Conservation (phyloP, 2,329 filamentous ascomycete species). For the Diaporthe citrichinensis region DNA sequence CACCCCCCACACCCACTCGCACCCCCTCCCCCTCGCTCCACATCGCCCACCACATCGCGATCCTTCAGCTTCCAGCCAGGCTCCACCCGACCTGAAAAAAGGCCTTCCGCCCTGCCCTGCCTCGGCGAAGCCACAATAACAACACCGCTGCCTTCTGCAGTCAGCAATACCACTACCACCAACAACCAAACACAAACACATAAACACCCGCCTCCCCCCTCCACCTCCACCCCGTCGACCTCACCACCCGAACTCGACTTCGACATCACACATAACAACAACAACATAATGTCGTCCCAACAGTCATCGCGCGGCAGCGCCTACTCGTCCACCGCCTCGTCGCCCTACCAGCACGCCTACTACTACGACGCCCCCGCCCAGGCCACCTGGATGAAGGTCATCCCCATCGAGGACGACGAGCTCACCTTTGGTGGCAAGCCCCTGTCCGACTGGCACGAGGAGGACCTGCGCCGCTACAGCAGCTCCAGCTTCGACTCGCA, state of each 20-base stretch:
- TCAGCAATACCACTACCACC: slow-evolving; percentile 1
- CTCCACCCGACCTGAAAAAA: slow-evolving; percentile 35
- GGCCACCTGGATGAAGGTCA: slow-evolving; percentile 64
- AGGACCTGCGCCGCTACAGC: slow-evolving; percentile 64
- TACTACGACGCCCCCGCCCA: slow-evolving; percentile 43
- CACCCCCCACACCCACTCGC: slow-evolving; percentile 11
- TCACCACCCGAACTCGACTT: neutral
- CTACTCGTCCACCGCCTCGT: slow-evolving; percentile 35
- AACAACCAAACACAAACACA: slow-evolving; percentile 1
- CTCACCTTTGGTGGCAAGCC: slow-evolving; percentile 73
- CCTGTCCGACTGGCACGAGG: slow-evolving; percentile 72
- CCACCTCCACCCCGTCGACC: neutral
- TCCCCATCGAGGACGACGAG: slow-evolving; percentile 73
- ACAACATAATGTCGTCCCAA: slow-evolving; percentile 38
- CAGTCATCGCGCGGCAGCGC: slow-evolving; percentile 37
- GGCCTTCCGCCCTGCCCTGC: slow-evolving; percentile 30
- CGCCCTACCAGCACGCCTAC: slow-evolving; percentile 37
- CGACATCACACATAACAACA: slow-evolving; percentile 5
- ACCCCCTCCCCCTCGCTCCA: neutral
- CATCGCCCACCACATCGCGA: slow-evolving; percentile 17
- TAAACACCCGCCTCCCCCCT: slow-evolving; percentile 13
- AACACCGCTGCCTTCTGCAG: slow-evolving; percentile 16
- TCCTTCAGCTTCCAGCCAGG: slow-evolving; percentile 30
- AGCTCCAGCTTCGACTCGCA: slow-evolving; percentile 53
- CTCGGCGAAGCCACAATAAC: slow-evolving; percentile 36